Conservation (phyloP, 352 stramenopile species). For the Poterioochromonas sp. region DNA sequence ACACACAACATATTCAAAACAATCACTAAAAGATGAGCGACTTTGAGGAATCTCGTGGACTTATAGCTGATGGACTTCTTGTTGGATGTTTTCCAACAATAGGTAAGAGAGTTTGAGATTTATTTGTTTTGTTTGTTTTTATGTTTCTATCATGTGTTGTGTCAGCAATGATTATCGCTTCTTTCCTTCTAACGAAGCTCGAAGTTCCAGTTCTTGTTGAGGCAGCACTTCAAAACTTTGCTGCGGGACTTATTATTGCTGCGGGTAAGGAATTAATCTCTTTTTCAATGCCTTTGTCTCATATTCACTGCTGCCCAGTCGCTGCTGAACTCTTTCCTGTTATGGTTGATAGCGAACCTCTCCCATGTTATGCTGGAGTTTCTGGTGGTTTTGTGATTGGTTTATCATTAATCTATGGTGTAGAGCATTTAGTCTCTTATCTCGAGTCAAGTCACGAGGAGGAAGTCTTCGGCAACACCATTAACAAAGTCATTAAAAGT, state of each 20-base stretch:
- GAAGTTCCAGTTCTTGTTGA: neutral
- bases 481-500: neutral
- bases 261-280: neutral
- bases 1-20: too few species aligned
- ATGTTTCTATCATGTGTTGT: neutral
- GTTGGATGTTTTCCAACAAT: conserved; percentile 10
- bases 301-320: conserved; percentile 4
- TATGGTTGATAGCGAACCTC: neutral
- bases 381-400: neutral
- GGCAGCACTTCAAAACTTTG: neutral
- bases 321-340: conserved; percentile 5
- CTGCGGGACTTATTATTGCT: too few species aligned
- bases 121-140: neutral
- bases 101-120: neutral
- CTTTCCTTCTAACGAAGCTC: neutral
- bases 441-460: neutral
- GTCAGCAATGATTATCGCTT: neutral
- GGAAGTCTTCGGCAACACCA: neutral
- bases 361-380: neutral
- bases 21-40: too few species aligned
- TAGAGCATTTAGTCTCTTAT: neutral
- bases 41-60: too few species aligned
- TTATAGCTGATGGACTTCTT: neutral
- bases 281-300: conserved; percentile 5
- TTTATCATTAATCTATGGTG: neutral